Percentiles rank a stretch among this genome's conserved stretches.
phyloP scores from a whole-genome alignment of 75 land plant species.

The Azolla pinnata region DNA sequence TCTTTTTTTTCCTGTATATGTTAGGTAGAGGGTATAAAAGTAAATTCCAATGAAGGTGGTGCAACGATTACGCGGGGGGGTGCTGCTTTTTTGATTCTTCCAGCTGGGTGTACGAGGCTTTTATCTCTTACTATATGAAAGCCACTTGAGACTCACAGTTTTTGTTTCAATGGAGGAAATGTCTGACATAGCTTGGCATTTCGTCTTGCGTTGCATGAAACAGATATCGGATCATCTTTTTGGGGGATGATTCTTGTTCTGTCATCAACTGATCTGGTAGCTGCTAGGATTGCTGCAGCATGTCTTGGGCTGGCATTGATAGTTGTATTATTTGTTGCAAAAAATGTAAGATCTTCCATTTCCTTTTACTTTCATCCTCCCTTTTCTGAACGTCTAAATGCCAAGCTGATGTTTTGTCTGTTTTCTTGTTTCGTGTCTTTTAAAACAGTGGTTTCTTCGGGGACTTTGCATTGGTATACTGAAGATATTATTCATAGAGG shows the following conservation, averaged over 20 bases:
- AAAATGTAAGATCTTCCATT: conserved; percentile 62
- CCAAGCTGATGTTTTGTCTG: neutral
- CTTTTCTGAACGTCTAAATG: too few species aligned
- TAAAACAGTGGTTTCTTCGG: conserved; percentile 81
- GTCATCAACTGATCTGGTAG: conserved; percentile 63
- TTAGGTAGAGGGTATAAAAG: conserved; percentile 95
- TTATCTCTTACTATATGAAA: conserved; percentile 5
- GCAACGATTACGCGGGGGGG: conserved; percentile 92
- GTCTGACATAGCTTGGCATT: too few species aligned
- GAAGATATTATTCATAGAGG: neutral
- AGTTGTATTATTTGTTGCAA: conserved; percentile 76
- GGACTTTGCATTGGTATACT: conserved; percentile 83
- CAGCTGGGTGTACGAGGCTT: conserved; percentile 70
- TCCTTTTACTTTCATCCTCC: too few species aligned
- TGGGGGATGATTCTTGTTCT: conserved; percentile 96
- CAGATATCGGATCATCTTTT: conserved; percentile 99
- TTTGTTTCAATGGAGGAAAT: too few species aligned
- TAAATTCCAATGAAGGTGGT: conserved; percentile 92
- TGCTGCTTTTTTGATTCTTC: conserved; percentile 73
- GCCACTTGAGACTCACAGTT: too few species aligned
- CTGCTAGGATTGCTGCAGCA: conserved; percentile 88
- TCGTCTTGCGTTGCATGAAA: conserved; percentile 15
- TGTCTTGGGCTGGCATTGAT: conserved; percentile 57
- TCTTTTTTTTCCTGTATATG: too few species aligned
- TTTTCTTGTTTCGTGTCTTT: conserved; percentile 4